phyloP scores from a whole-genome alignment of 2,329 filamentous ascomycete genomes.

The Elsinoe batatas region DNA sequence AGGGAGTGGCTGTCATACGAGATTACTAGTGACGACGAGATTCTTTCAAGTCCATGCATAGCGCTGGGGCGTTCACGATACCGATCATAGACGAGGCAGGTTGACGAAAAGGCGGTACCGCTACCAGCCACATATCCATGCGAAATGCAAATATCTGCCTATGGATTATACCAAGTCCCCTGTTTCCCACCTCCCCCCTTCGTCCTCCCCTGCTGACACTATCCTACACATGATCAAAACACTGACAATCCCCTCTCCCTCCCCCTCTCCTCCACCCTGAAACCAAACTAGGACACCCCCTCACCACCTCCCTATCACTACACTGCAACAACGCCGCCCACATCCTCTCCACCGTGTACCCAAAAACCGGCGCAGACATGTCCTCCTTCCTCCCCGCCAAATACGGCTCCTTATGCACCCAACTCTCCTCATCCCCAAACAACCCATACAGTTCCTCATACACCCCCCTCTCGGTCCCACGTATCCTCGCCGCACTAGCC shows the following conservation, averaged over 20 bases:
- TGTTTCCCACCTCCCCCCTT: neutral
- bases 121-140: no score
- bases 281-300: conserved; percentile 20
- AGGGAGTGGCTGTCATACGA: conserved; percentile 69
- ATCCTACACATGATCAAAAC: conserved; percentile 18
- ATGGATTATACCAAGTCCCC: neutral
- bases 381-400: conserved; percentile 18
- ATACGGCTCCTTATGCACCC: conserved; percentile 20
- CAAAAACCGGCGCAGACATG: conserved; percentile 26
- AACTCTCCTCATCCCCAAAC: conserved; percentile 23
- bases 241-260: conserved; percentile 19
- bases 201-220: neutral
- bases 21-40: conserved; percentile 41
- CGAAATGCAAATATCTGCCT: neutral
- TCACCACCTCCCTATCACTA: conserved; percentile 18
- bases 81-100: neutral
- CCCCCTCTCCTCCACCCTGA: conserved; percentile 18
- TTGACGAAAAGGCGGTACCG: neutral
- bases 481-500: conserved; percentile 35
- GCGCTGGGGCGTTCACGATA: neutral
- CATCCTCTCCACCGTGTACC: conserved; percentile 30
- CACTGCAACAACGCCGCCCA: conserved; percentile 31
- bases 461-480: conserved; percentile 26
- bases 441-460: conserved; percentile 27
- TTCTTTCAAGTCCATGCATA: neutral